Evolutionary conservation across 2,329 filamentous ascomycete genomes (phyloP), one percentile per base, ranked within the genome.

Genomic region (Aspergillus sp.): DNA sequence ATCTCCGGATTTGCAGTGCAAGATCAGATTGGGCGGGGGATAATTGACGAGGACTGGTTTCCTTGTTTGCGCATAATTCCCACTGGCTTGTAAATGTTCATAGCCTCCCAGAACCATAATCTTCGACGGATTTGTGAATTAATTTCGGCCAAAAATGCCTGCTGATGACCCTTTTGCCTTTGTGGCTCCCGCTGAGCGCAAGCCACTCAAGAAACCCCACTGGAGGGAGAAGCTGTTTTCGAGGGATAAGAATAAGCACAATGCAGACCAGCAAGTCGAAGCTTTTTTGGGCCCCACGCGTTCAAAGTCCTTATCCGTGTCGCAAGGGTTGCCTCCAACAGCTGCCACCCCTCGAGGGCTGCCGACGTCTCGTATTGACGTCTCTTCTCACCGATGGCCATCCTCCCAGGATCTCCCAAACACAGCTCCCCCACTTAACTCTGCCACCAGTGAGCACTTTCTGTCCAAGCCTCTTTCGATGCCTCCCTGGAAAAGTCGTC

Each of bases 241-340:
- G 33, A 67, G 67, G 41, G 69, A 71, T 35, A 69, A 67, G 52
- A 58, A 52, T 41, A 55, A 57, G 40, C 56, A 52, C 39, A 64
- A 65, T 43, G 61, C 72, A 34, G 65, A 73, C 47, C 62, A 67
- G 42, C 68, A 70, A 50, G 72, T 83, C 44, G 71, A 73, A 61
- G 78, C 78, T 58, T 83, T 83, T 61, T 70, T 83, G 44, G 75
- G 74, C 50, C 72, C 75, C 40, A 74, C 73, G 37, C 75, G 72
- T 40, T 67, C 74, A 5, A 70, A 67, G 26, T 51, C 54, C 2
- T 40, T 51, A 37, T 51, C 51, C 11, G 19, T 19, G 19, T 19
- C 19, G 19, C 51, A 54, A 31, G 49, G 42, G 37, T 12, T 31
- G 27, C 43, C 49, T 39, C 32, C 46, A 46, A 44, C 44, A 37